phyloP scores from a whole-genome alignment of 306 rosid genomes.

The Acacia acuminata region DNA sequence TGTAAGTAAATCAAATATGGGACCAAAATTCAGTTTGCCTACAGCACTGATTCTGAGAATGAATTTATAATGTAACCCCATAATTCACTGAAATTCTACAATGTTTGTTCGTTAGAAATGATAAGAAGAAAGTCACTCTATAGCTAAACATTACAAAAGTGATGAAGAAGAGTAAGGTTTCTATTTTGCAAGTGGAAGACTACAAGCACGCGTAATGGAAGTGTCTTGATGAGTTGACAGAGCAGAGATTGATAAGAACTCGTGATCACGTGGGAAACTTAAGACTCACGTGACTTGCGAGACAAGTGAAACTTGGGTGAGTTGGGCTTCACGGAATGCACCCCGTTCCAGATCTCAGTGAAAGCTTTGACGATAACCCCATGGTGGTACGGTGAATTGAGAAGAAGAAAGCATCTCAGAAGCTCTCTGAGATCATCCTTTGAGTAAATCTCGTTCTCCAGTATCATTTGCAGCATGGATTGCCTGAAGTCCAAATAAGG shows the following conservation, averaged over 20 bases:
- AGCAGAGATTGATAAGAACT: not conserved
- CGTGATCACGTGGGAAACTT: conserved; percentile 22
- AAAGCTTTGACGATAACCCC: conserved; percentile 81
- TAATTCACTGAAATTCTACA: not conserved
- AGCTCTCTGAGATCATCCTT: conserved; percentile 79
- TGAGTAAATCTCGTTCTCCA: conserved; percentile 90
- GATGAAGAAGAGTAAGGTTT: not conserved
- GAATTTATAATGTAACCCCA: not conserved
- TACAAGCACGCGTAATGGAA: conserved; percentile 19
- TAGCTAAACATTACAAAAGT: not conserved
- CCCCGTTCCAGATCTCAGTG: conserved; percentile 93
- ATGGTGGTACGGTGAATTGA: conserved; percentile 79
- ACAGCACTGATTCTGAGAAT: not conserved
- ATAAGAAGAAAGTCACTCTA: not conserved
- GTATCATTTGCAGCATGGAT: conserved; percentile 91
- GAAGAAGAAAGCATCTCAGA: conserved; percentile 79
- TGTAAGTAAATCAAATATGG: conserved; percentile 38
- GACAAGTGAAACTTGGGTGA: conserved; percentile 34
- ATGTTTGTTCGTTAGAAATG: not conserved
- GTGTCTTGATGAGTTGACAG: not conserved
- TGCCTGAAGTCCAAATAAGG: conserved; percentile 87
- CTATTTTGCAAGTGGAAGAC: conserved; percentile 18
- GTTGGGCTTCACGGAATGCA: conserved; percentile 47
- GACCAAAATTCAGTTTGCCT: not conserved
- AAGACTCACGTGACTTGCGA: conserved; percentile 53